Conservation (phyloP, 2,329 filamentous ascomycete genomes). For the Colletotrichum lupini region DNA sequence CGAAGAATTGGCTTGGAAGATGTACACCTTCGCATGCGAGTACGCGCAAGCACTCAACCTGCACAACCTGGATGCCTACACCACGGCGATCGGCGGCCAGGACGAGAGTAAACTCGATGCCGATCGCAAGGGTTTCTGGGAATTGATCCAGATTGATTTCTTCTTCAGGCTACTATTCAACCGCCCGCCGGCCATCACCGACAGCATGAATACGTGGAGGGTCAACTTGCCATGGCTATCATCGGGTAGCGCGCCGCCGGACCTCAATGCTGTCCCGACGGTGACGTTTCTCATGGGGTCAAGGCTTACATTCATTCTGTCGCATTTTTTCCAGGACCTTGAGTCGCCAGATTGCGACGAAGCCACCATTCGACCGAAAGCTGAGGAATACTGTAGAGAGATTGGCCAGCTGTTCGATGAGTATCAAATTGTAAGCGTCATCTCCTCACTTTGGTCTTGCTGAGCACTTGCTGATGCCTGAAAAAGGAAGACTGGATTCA, state of each 20-base stretch:
- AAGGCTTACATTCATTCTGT: conserved; percentile 42
- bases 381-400: conserved; percentile 42
- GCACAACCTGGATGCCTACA: conserved; percentile 43
- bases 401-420: conserved; percentile 41
- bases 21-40: conserved; percentile 44
- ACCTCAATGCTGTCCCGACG: conserved; percentile 39
- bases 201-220: conserved; percentile 41
- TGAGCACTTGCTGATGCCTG: too few species aligned
- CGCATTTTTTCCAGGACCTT: conserved; percentile 41
- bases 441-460: too few species aligned
- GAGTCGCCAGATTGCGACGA: conserved; percentile 23
- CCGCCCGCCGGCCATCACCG: conserved; percentile 42
- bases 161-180: conserved; percentile 46
- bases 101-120: conserved; percentile 33
- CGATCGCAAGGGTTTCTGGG: conserved; percentile 45
- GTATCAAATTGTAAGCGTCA: conserved; percentile 38
- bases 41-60: conserved; percentile 45
- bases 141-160: conserved; percentile 46
- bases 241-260: conserved; percentile 23
- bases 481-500: conserved; percentile 41
- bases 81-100: not conserved
- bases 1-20: conserved; percentile 45
- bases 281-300: conserved; percentile 43
- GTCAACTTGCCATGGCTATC: conserved; percentile 47
- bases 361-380: conserved; percentile 40